phyloP scores from a whole-genome alignment of 2,329 filamentous ascomycete species.

The Apiospora sp. region DNA sequence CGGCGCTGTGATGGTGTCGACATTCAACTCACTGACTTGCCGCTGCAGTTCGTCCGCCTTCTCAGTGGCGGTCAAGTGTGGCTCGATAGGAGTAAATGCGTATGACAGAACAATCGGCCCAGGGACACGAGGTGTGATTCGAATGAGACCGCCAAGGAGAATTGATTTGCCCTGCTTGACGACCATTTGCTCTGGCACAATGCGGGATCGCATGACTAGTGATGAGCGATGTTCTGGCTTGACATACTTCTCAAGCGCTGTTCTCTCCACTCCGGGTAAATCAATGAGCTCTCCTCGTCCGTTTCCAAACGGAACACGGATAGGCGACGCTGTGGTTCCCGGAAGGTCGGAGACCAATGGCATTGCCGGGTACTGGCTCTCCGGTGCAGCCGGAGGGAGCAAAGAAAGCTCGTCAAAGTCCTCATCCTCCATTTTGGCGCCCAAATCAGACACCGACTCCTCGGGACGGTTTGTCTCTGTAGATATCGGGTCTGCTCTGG shows the following conservation, averaged over 20 bases:
- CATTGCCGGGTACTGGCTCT: slow-evolving; percentile 81
- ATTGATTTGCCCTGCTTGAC: slow-evolving; percentile 82
- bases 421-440: slow-evolving; percentile 34
- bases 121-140: slow-evolving; percentile 78
- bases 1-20: slow-evolving; percentile 69
- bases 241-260: slow-evolving; percentile 76
- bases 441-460: neutral
- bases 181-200: slow-evolving; percentile 75
- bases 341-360: slow-evolving; percentile 86
- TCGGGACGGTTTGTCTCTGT: neutral
- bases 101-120: slow-evolving; percentile 78
- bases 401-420: slow-evolving; percentile 58
- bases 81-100: slow-evolving; percentile 80
- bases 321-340: slow-evolving; percentile 94
- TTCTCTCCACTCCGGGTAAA: slow-evolving; percentile 83
- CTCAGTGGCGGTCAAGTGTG: slow-evolving; percentile 79
- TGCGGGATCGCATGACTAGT: slow-evolving; percentile 80
- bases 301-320: slow-evolving; percentile 87
- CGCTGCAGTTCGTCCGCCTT: slow-evolving; percentile 81
- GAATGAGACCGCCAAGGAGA: slow-evolving; percentile 84
- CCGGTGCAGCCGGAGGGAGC: slow-evolving; percentile 78
- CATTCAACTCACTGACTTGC: slow-evolving; percentile 64
- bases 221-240: slow-evolving; percentile 68
- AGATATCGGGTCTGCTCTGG: neutral
- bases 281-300: slow-evolving; percentile 92